Evolutionary conservation across 192 early-diverging fungal genomes (phyloP), one percentile per base, ranked within the genome.

Genomic region (Coemansia reversa): DNA sequence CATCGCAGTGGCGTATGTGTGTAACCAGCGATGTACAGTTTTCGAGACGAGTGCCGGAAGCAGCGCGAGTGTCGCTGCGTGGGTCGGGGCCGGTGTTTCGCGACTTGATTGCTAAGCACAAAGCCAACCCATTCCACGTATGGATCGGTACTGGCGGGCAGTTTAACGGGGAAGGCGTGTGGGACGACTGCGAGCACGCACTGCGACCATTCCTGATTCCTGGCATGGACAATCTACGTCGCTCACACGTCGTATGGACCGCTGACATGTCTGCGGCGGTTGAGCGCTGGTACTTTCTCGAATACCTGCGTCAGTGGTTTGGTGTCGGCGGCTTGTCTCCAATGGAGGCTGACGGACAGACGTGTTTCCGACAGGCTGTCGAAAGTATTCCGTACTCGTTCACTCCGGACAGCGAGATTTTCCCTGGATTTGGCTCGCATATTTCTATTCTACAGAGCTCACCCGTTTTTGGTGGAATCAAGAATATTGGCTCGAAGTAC

Each of bases 381-480:
- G 86, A 88, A 20, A 66, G 83, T 1, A 88, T 92, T 32, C 91
- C 91, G 32, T 91, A 91, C 56, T 83, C 89, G 62, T 89, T 91
- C 74, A 88, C 86, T 55, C 85, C 88, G 67, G 93, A 94, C 69
- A 86, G 91, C 62, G 91, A 94, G 70, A 89, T 93, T 58, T 85
- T 92, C 50, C 89, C 92, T 49, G 89, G 90, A 4, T 67, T 65
- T 65, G 93, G 93, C 25, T 89, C 87, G 32, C 90, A 93, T 65
- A 85, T 85, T 14, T 70, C 79, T 23, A 75, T 84, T 30, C 82
- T 93, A 65, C 89, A 89, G 55, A 58, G 79, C 20, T 86, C 87
- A 27, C 84, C 83, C 0, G 85, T 89, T 19, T 88, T 92, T 67
- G 66, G 76, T 63, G 86, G 89, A 74, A 86, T 92, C 30, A 84